These are phyloP conservation scores for Neophaeococcomyces aloes DNA, from an alignment of 2,329 filamentous ascomycete species.

Conservation along the genomic window DNA sequence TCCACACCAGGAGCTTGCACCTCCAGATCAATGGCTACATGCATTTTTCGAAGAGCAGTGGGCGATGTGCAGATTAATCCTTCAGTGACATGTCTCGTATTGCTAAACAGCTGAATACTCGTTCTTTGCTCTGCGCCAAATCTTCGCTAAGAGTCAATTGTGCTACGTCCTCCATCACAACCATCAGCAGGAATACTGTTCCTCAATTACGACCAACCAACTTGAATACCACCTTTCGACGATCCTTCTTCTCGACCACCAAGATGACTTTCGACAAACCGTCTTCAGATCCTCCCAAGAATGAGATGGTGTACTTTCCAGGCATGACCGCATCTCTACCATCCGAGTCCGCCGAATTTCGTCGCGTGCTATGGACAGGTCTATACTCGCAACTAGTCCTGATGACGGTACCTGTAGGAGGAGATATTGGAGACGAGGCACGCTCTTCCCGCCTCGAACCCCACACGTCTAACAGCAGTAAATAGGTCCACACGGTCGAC, in stretches of 20 bases:
- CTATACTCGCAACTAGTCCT: conserved; percentile 53
- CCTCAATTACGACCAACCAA: not conserved
- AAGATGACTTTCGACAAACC: conserved; percentile 16
- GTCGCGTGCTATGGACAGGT: conserved; percentile 53
- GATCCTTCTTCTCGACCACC: conserved; percentile 3
- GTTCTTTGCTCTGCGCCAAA: too few relatives aligned
- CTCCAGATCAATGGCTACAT: too few relatives aligned
- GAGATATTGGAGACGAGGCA: conserved; percentile 58
- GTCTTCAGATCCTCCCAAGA: conserved; percentile 31
- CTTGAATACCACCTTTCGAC: not conserved
- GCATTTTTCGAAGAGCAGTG: too few relatives aligned
- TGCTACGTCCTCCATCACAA: not conserved
- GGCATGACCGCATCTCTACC: conserved; percentile 45
- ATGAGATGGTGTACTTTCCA: conserved; percentile 53
- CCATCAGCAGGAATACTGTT: not conserved
- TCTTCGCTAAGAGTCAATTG: not conserved
- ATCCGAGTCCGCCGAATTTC: conserved; percentile 46
- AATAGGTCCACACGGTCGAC: conserved; percentile 46
- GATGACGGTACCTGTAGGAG: conserved; percentile 54
- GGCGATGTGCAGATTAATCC: too few relatives aligned
- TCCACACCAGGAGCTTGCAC: too few relatives aligned
- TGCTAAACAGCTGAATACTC: too few relatives aligned
- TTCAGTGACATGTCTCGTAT: too few relatives aligned
- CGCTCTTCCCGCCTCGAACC: too few relatives aligned
- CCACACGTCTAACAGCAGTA: too few relatives aligned